A percentile compares a stretch with the other conserved stretches of the same genome.
These are phyloP conservation scores for Gonium pectorale DNA, from an alignment of 139 green algal genomes.

Conservation along the genomic window DNA sequence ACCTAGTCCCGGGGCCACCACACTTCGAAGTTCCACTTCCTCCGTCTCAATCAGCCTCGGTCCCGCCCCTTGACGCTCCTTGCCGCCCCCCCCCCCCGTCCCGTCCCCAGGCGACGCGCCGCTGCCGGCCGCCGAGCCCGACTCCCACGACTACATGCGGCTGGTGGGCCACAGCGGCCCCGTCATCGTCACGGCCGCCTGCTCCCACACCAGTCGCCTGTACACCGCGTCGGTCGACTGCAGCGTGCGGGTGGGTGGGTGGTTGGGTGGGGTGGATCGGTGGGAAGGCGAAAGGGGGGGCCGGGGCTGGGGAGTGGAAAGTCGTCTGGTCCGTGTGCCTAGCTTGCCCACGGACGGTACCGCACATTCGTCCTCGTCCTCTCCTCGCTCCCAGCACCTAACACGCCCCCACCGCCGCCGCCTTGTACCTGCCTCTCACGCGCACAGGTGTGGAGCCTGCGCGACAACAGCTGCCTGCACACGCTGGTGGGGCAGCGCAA, in stretches of 20 bases:
- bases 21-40: too few relatives aligned
- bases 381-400: too few relatives aligned
- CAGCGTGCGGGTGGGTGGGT: constrained; percentile 58
- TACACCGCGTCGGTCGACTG: constrained; percentile 79
- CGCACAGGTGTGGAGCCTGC: constrained; percentile 80
- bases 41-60: background rate
- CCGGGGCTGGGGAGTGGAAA: too few relatives aligned
- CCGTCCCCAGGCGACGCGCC: background rate
- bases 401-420: too few relatives aligned
- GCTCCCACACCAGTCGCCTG: constrained; percentile 60
- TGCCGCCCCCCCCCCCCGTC: too few relatives aligned
- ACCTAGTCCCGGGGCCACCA: too few relatives aligned
- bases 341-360: too few relatives aligned
- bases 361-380: too few relatives aligned
- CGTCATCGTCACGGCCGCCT: constrained; percentile 69
- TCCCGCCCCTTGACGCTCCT: too few relatives aligned
- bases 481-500: constrained; percentile 73
- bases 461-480: constrained; percentile 50
- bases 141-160: constrained; percentile 62
- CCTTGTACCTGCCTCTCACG: background rate
- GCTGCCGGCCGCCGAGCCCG: constrained; percentile 8
- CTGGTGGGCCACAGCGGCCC: constrained; percentile 79
- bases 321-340: too few relatives aligned
- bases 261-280: too few relatives aligned
- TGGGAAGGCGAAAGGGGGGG: too few relatives aligned